These are phyloP conservation scores for Picea mariana DNA, from an alignment of 83 land plant species.

Conservation along the genomic window DNA sequence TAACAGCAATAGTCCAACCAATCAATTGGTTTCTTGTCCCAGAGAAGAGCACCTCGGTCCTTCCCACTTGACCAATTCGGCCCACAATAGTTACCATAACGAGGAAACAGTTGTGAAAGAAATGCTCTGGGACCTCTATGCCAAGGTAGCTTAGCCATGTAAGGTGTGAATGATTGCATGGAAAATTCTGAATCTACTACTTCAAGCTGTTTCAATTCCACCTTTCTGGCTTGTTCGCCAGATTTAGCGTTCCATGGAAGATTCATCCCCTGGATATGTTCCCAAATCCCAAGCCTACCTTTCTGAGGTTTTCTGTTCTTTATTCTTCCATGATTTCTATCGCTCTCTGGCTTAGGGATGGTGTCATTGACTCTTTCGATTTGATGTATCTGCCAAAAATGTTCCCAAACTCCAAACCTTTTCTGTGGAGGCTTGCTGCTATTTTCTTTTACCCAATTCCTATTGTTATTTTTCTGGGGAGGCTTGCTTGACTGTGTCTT, in stretches of 20 bases:
- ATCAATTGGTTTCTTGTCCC: conserved; percentile 92
- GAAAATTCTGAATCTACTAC: conserved; percentile 17
- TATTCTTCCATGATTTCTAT: not conserved
- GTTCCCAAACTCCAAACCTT: not conserved
- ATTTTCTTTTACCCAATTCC: no score
- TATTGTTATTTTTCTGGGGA: not conserved
- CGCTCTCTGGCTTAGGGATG: not conserved
- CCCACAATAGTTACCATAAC: conserved; percentile 98
- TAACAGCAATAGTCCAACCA: conserved; percentile 95
- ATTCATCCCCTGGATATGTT: not conserved
- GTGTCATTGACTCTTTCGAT: not conserved
- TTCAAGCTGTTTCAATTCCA: conserved; percentile 5
- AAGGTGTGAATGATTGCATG: conserved; percentile 69
- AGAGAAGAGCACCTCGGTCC: conserved; percentile 66
- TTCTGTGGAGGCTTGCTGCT: no score
- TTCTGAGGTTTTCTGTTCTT: conserved; percentile 4
- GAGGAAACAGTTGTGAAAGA: conserved; percentile 84
- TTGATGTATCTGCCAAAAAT: not conserved
- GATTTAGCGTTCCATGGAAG: not conserved
- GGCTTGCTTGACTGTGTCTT: not conserved
- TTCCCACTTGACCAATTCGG: conserved; percentile 99
- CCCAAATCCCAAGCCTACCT: not conserved
- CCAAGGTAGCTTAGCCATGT: conserved; percentile 85
- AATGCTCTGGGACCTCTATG: conserved; percentile 84
- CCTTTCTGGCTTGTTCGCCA: conserved; percentile 7